Evolutionary conservation across 2,329 filamentous ascomycete species (phyloP).

Genomic region (Nemania bipapillata): DNA sequence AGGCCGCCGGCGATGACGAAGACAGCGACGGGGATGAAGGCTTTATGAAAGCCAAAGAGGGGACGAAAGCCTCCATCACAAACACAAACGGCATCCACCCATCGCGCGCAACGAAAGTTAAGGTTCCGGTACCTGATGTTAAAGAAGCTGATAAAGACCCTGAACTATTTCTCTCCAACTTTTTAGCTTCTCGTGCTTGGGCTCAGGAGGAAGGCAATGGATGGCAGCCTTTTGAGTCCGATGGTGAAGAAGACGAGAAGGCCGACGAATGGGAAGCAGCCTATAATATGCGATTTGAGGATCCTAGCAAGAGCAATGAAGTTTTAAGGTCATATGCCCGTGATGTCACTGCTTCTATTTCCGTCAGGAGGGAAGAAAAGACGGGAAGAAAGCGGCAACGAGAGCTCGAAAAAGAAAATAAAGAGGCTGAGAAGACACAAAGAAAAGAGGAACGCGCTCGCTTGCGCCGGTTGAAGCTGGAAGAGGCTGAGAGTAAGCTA

Average conservation of each 20-base stretch:
- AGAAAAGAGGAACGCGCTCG: slow-evolving; percentile 83
- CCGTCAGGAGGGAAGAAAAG: slow-evolving; percentile 84
- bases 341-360: slow-evolving; percentile 82
- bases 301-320: slow-evolving; percentile 88
- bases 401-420: slow-evolving; percentile 79
- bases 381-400: slow-evolving; percentile 80
- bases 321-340: slow-evolving; percentile 87
- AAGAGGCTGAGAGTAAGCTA: slow-evolving; percentile 88
- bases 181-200: slow-evolving; percentile 93
- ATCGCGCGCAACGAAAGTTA: slow-evolving; percentile 61
- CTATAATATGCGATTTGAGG: slow-evolving; percentile 96
- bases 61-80: slow-evolving; percentile 44
- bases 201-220: slow-evolving; percentile 72
- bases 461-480: slow-evolving; percentile 86
- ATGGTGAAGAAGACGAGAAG: slow-evolving; percentile 76
- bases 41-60: slow-evolving; percentile 77
- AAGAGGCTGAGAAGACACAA: slow-evolving; percentile 80
- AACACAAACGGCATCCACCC: slow-evolving; percentile 63
- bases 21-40: slow-evolving; percentile 69
- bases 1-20: slow-evolving; percentile 63
- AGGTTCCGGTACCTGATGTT: slow-evolving; percentile 71
- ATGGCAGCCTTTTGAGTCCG: slow-evolving; percentile 88
- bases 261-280: slow-evolving; percentile 91
- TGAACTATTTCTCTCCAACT: slow-evolving; percentile 93
- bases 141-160: slow-evolving; percentile 85